phyloP scores from a whole-genome alignment of 2,329 filamentous ascomycete genomes.

The Aureobasidium melanogenum region DNA sequence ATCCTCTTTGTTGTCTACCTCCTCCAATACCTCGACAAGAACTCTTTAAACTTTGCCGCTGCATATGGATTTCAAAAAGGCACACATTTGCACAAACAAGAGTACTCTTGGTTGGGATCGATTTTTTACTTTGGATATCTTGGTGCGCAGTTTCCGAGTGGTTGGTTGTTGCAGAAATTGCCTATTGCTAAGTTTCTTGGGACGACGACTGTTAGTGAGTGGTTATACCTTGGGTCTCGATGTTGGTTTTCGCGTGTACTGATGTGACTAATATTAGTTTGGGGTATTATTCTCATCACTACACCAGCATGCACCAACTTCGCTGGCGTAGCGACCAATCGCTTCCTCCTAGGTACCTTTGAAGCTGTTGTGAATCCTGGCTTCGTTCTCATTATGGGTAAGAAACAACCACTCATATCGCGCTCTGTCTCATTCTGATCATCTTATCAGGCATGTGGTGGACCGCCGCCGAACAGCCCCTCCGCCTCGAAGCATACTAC shows the following conservation, averaged over 20 bases:
- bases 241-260: neutral
- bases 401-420: neutral
- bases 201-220: slow-evolving; percentile 18
- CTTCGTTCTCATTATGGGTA: slow-evolving; percentile 27
- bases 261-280: slow-evolving; percentile 16
- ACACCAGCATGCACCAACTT: slow-evolving; percentile 34
- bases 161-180: slow-evolving; percentile 36
- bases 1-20: slow-evolving; percentile 29
- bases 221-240: neutral
- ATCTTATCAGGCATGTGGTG: slow-evolving; percentile 22
- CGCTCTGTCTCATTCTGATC: neutral
- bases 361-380: slow-evolving; percentile 30
- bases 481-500: slow-evolving; percentile 28
- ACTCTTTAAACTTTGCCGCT: slow-evolving; percentile 35
- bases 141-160: slow-evolving; percentile 36
- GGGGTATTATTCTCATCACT: slow-evolving; percentile 34
- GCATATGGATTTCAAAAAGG: slow-evolving; percentile 41
- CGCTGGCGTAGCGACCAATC: slow-evolving; percentile 28
- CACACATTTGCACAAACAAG: slow-evolving; percentile 39
- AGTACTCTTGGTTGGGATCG: slow-evolving; percentile 45
- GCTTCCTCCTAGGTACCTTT: slow-evolving; percentile 29
- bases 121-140: slow-evolving; percentile 46
- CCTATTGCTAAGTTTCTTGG: slow-evolving; percentile 39
- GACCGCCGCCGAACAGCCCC: slow-evolving; percentile 13
- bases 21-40: slow-evolving; percentile 34